Conservation (phyloP, 2,329 filamentous ascomycete species). For the Uncinocarpus reesii region DNA sequence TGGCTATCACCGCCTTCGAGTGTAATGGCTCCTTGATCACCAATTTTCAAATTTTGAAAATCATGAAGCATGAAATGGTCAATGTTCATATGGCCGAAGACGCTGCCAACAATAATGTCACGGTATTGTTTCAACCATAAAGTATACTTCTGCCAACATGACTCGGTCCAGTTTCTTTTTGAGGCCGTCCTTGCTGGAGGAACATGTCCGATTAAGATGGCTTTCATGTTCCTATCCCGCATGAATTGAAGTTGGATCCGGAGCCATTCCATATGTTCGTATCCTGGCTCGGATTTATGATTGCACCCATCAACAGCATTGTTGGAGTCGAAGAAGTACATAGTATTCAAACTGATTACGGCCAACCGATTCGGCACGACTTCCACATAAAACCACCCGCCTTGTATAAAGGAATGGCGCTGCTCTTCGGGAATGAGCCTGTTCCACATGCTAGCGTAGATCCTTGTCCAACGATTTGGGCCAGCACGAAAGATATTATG, state of each 20-base stretch:
- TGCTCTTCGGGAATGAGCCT: conserved; percentile 87
- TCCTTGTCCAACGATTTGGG: conserved; percentile 74
- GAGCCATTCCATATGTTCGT: conserved; percentile 92
- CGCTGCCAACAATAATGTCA: conserved; percentile 67
- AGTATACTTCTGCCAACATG: conserved; percentile 95
- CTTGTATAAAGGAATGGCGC: conserved; percentile 78
- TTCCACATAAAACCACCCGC: conserved; percentile 91
- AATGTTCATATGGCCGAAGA: conserved; percentile 97
- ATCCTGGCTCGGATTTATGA: conserved; percentile 69
- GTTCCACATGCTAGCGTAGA: conserved; percentile 68
- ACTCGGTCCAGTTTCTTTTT: conserved; percentile 89
- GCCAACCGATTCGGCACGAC: conserved; percentile 77
- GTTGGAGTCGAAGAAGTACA: conserved; percentile 93
- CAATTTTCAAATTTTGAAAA: conserved; percentile 61
- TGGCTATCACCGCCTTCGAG: neutral
- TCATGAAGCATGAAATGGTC: conserved; percentile 95
- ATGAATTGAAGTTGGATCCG: conserved; percentile 76
- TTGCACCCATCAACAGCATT: conserved; percentile 86
- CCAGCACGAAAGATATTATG: conserved; percentile 86
- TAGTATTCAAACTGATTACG: conserved; percentile 87
- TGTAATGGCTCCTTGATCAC: conserved; percentile 26
- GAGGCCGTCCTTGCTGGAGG: conserved; percentile 75
- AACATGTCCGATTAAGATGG: conserved; percentile 86
- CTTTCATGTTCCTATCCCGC: conserved; percentile 79
- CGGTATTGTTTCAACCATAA: conserved; percentile 84